A percentile compares a stretch with the other conserved stretches of the same genome.
Evolutionary conservation across 2,329 filamentous ascomycete species (phyloP).

Genomic region (Xylariaceae sp.): DNA sequence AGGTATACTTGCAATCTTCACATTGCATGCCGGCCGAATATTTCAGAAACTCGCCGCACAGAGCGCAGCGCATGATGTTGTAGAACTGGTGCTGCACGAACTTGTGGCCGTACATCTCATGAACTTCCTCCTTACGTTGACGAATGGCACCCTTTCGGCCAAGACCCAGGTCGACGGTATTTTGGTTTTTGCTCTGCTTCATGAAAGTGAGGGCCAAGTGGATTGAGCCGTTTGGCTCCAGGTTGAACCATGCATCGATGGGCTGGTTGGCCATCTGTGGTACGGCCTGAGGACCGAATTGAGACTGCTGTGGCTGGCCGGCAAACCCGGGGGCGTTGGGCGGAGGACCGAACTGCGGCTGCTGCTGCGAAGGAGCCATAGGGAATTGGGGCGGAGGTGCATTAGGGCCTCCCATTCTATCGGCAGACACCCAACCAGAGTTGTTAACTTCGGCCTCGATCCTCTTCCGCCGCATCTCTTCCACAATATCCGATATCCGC

Average conservation of each 20-base stretch:
- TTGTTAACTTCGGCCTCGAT: constrained; percentile 93
- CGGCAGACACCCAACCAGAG: constrained; percentile 94
- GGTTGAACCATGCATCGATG: constrained; percentile 93
- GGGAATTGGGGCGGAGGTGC: constrained; percentile 49
- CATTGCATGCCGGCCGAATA: constrained; percentile 99
- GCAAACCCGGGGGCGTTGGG: constrained; percentile 33
- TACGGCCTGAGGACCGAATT: constrained; percentile 30
- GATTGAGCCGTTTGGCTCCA: constrained; percentile 89
- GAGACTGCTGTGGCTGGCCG: constrained; percentile 19
- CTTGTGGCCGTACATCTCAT: constrained; percentile 99
- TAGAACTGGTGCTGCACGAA: constrained; percentile 98
- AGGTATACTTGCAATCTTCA: constrained; percentile 98
- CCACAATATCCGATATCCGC: constrained; percentile 90
- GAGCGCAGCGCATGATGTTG: constrained; percentile 99
- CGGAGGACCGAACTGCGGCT: constrained; percentile 35
- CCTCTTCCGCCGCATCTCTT: constrained; percentile 94
- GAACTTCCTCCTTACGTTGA: constrained; percentile 94
- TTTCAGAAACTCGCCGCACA: constrained; percentile 97
- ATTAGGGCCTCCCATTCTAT: constrained; percentile 65
- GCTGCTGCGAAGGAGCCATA: constrained; percentile 42
- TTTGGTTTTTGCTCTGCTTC: constrained; percentile 79
- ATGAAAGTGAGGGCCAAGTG: constrained; percentile 86
- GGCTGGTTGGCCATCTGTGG: constrained; percentile 49
- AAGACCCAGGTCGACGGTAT: constrained; percentile 80
- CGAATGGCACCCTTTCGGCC: constrained; percentile 93